Base-by-base conservation (phyloP, 139 green algal species). In the Coccomyxa sp. region DNA sequence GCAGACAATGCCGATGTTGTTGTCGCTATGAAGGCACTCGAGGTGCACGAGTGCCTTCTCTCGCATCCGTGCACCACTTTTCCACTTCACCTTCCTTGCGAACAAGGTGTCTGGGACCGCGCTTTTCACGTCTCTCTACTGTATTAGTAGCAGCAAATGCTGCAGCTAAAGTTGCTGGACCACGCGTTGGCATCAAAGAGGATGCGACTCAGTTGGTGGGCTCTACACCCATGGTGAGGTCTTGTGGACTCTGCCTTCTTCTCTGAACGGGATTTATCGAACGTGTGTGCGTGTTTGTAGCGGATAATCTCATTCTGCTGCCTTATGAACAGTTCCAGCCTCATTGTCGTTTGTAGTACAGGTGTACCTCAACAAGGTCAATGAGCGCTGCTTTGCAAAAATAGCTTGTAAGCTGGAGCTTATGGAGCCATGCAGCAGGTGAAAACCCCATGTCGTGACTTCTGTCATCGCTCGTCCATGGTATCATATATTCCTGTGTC, bases 381-480 rank as follows among this genome's bases (percentile, higher is more conserved):
- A 90, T 14, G 89, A 95, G 68, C 78, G 83, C 23, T 95, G 91
- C 78, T 85, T 89, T 25, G 96, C 93, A 0, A 89, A 88, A 27
- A 90, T 99, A 7, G 96, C 95, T 0, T 93, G 86, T 71, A 99
- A 99, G 89, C 86, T 99, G 59, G 96, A 99, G 85, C 90, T 92
- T 38, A 96, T 99, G 91, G 91, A 99, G 86, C 96, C 96, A 0
- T 97, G 94, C 86, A 88, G 82, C 81, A 94, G 90, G 88, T 92
- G 75, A 68, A 45, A 51, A 18, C 14, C 16, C 16, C 71, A 77
- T 45, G 71, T 9, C 63, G 1, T 71, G 18, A 4, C 21, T 71
- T 71, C 18, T 71, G 4, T 9, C 18, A 21, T 9, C 18, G 1
- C 63, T 25, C 9, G 18, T 21, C 1, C 63, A 71, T 71, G 18